Conservation (phyloP, 73 alveolate genomes). For the Symbiodinium pilosum region DNA sequence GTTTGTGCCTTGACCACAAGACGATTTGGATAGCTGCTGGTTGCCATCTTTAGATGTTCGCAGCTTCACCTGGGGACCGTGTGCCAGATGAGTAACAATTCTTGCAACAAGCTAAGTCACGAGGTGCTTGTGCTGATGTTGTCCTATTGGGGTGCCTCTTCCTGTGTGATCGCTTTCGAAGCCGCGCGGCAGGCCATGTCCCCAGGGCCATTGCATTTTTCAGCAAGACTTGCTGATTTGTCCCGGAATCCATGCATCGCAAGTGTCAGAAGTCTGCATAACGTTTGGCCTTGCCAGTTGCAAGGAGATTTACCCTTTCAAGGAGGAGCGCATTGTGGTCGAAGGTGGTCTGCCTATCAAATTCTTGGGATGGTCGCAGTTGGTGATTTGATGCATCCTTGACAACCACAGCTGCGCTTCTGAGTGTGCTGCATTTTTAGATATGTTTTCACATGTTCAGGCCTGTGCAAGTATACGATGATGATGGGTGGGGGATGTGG, state of each 20-base stretch:
- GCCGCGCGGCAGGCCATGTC: conserved; percentile 66
- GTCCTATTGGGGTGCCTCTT: conserved; percentile 86
- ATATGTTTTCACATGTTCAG: not conserved
- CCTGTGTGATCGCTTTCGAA: conserved; percentile 84
- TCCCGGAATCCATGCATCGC: not conserved
- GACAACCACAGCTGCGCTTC: too few relatives aligned
- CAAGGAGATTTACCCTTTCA: conserved; percentile 84
- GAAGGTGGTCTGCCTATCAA: conserved; percentile 24
- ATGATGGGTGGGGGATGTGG: conserved; percentile 93
- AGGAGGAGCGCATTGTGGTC: conserved; percentile 77
- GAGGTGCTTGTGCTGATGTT: conserved; percentile 70
- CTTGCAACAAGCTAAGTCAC: too few relatives aligned
- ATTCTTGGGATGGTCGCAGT: too few relatives aligned
- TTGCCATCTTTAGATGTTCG: too few relatives aligned
- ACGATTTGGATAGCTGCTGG: not conserved
- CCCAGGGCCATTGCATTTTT: too few relatives aligned
- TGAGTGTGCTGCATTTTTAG: too few relatives aligned
- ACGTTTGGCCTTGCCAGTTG: not conserved
- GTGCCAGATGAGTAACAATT: too few relatives aligned
- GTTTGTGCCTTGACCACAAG: conserved; percentile 15
- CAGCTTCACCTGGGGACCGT: too few relatives aligned
- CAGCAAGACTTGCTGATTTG: not conserved
- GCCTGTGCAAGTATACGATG: conserved; percentile 77
- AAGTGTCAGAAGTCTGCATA: not conserved
- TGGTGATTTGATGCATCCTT: too few relatives aligned